phyloP scores from a whole-genome alignment of 805 yeast species.

The Candida orba region DNA sequence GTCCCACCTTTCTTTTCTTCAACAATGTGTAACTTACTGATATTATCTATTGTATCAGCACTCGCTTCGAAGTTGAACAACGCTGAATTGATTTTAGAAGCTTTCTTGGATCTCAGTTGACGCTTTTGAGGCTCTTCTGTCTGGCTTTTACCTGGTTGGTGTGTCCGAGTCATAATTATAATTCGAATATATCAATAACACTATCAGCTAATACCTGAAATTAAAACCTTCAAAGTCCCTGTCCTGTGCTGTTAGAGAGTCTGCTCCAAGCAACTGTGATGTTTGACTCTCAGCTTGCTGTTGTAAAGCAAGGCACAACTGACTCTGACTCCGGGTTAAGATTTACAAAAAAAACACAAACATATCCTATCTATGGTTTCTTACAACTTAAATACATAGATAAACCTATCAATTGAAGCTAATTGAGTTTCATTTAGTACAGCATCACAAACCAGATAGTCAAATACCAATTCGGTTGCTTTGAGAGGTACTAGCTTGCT shows the following conservation, averaged over 20 bases:
- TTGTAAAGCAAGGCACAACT: too few relatives aligned
- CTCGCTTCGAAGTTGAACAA: constrained; percentile 23
- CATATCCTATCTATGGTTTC: neutral
- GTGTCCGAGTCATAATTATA: neutral
- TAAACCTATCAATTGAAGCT: too few relatives aligned
- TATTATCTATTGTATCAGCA: constrained; percentile 13
- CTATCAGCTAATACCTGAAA: too few relatives aligned
- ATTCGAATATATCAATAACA: neutral
- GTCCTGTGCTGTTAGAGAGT: too few relatives aligned
- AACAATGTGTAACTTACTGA: constrained; percentile 6
- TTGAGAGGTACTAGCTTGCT: too few relatives aligned
- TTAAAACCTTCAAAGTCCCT: too few relatives aligned
- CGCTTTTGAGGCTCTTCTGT: constrained; percentile 3
- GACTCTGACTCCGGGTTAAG: neutral
- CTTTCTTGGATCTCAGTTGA: constrained; percentile 16
- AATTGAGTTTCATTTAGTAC: too few relatives aligned
- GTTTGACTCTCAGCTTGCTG: too few relatives aligned
- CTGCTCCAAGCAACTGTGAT: too few relatives aligned
- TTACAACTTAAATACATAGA: neutral
- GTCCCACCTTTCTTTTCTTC: constrained; percentile 1
- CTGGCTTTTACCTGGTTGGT: neutral
- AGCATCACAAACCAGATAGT: too few relatives aligned
- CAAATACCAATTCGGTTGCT: too few relatives aligned
- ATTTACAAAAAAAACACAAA: neutral
- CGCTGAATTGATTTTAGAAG: constrained; percentile 13